Evolutionary conservation across 192 early-diverging fungal genomes (phyloP).

Genomic region (Podila clonocystis): DNA sequence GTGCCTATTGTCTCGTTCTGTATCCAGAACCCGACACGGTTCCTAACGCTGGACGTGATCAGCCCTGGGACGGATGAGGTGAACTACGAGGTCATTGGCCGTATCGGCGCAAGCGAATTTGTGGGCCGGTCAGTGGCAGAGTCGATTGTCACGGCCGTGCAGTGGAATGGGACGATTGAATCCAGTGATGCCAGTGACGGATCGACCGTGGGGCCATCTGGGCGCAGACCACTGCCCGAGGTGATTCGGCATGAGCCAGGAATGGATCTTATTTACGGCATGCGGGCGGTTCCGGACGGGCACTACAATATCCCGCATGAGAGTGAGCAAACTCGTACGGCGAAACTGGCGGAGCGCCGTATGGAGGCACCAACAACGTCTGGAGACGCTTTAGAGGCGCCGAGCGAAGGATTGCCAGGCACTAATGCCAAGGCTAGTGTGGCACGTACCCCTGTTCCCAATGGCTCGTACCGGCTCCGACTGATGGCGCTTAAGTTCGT

Average conservation of each 20-base stretch:
- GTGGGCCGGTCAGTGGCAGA: not conserved
- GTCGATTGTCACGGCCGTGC: conserved; percentile 7
- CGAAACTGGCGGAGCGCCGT: not conserved
- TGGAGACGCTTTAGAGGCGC: too few relatives aligned
- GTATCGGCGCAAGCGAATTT: conserved; percentile 21
- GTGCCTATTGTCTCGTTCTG: conserved; percentile 22
- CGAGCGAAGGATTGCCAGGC: too few relatives aligned
- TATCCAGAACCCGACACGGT: conserved; percentile 22
- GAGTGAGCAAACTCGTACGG: not conserved
- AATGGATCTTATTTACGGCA: conserved; percentile 26
- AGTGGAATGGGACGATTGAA: conserved; percentile 26
- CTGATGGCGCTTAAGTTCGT: conserved; percentile 15
- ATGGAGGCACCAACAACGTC: not conserved
- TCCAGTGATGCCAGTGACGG: not conserved
- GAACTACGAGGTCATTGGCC: conserved; percentile 9
- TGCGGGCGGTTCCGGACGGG: conserved; percentile 6
- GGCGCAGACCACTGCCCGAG: not conserved
- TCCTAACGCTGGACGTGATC: conserved; percentile 24
- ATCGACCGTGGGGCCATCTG: not conserved
- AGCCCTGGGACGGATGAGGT: not conserved
- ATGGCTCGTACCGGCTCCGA: not conserved
- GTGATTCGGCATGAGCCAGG: conserved; percentile 14
- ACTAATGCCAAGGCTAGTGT: too few relatives aligned
- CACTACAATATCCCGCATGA: not conserved
- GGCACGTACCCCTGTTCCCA: too few relatives aligned